These are phyloP conservation scores for Hibiscus mutabilis DNA, from an alignment of 345 rosid genomes.

Conservation along the genomic window DNA sequence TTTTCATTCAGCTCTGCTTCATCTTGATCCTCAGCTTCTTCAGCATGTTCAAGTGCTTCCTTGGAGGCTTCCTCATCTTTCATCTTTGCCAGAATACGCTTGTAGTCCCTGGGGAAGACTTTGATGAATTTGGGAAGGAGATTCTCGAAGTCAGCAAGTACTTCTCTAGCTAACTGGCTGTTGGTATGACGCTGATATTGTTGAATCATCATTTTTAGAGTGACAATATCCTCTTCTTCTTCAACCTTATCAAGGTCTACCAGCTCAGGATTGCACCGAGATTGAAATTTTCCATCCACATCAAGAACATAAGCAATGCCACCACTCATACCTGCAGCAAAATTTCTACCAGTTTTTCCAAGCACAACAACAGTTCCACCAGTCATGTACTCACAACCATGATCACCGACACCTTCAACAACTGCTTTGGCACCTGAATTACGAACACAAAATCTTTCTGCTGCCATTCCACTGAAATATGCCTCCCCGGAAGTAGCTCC, in stretches of 20 bases:
- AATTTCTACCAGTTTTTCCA: slow-evolving; percentile 96
- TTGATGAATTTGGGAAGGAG: slow-evolving; percentile 75
- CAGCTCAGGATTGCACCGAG: slow-evolving; percentile 80
- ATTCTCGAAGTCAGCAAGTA: slow-evolving; percentile 68
- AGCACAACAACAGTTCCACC: slow-evolving; percentile 96
- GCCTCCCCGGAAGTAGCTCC: slow-evolving; percentile 94
- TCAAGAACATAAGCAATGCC: slow-evolving; percentile 93
- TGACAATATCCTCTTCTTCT: slow-evolving; percentile 85
- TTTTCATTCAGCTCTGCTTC: slow-evolving; percentile 46
- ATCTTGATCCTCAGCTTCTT: slow-evolving; percentile 46
- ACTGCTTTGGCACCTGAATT: slow-evolving; percentile 96
- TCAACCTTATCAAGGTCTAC: slow-evolving; percentile 96
- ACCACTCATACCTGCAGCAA: slow-evolving; percentile 99
- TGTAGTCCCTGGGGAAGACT: slow-evolving; percentile 96
- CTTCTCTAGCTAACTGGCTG: slow-evolving; percentile 82
- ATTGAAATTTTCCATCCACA: slow-evolving; percentile 64
- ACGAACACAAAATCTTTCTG: slow-evolving; percentile 97
- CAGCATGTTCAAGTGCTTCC: slow-evolving; percentile 26
- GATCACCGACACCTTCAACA: slow-evolving; percentile 99
- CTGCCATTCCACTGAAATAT: slow-evolving; percentile 97
- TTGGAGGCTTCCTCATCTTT: slow-evolving; percentile 47
- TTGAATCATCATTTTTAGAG: slow-evolving; percentile 91
- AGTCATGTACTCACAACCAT: slow-evolving; percentile 99
- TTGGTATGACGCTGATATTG: slow-evolving; percentile 88
- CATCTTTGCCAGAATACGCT: slow-evolving; percentile 73